Evolutionary conservation across 352 stramenopile genomes (phyloP), one percentile per base, ranked within the genome.

Genomic region (Phytophthora sansomeana): DNA sequence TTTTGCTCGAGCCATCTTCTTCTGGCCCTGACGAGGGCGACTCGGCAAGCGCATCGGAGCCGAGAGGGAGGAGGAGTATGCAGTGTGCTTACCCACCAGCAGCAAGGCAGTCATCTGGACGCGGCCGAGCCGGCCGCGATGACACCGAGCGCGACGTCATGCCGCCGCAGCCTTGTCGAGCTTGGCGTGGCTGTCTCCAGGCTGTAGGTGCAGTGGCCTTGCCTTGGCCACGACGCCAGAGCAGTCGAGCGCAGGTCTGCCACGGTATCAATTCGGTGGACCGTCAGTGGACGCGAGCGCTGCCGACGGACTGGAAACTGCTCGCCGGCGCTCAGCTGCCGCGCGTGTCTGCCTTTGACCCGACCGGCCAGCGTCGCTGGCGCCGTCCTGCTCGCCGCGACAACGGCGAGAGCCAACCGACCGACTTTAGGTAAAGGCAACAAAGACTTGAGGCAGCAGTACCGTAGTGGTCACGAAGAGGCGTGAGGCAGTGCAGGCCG

Each of bases 221-320:
- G 21, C 21, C 21, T 24, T 24, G 21, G 21, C 21, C 21, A 3
- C 21, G 21, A 24, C 21, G 21, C 21, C 21, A 24, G 21, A 24
- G 21, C 21, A 24, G 21, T 24, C 21, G 21, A 24, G 21, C 21
- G 21, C 21, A 24, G 21, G n/a, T n/a, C n/a, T n/a, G n/a, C n/a
- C n/a, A n/a, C n/a, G n/a, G 21, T 24, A 24, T 24, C 21, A 24
- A 24, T 24, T 24, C 13, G 21, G 30, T 46, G 49, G 17, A 42
- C 46, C 44, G 44, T 29, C 46, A 28, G 29, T 55, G 42, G 32
- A 29, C 36, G 35, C 44, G n/a, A 13, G 21, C 44, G 19, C 36
- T 62, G 51, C 8, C 33, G 54, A 58, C 9, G 52, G 8, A 14
- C 48, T 13, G 19, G 41, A 61, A 61, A 67, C 63, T 71, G 63